Conservation (phyloP, 2,329 filamentous ascomycete genomes). For the Immersiporthe knoxdaviesiana region DNA sequence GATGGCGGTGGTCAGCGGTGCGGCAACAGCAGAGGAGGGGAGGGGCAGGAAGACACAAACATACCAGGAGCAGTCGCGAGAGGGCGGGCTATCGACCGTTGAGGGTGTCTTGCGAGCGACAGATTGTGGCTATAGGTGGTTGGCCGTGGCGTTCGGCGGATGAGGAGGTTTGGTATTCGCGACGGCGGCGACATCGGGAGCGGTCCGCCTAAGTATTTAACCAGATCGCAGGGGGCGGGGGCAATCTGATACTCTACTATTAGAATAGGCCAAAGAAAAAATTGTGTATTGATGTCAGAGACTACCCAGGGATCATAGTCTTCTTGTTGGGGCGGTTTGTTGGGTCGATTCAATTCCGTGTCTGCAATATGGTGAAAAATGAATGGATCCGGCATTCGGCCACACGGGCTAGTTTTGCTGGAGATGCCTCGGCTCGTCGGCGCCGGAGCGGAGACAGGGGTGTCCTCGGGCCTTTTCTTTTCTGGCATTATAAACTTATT, state of each 20-base stretch:
- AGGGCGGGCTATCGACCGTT: slow-evolving; percentile 18
- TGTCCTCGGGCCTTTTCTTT: background rate
- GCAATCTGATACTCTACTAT: background rate
- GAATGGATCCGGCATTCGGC: background rate
- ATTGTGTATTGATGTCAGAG: background rate
- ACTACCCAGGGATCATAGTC: background rate
- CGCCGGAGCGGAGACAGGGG: slow-evolving; percentile 12
- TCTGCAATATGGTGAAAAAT: background rate
- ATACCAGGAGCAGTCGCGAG: slow-evolving; percentile 33
- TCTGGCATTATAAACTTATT: no score
- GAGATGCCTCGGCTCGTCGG: slow-evolving; percentile 24
- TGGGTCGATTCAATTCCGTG: slow-evolving; percentile 1
- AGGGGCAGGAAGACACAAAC: background rate
- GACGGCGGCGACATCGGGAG: slow-evolving; percentile 23
- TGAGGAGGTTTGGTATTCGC: slow-evolving; percentile 13
- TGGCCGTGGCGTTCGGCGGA: slow-evolving; percentile 23
- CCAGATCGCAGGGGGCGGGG: slow-evolving; percentile 6
- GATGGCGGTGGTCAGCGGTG: slow-evolving; percentile 7
- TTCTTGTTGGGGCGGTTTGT: slow-evolving; percentile 24
- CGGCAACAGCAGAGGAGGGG: background rate
- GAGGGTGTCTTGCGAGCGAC: slow-evolving; percentile 8
- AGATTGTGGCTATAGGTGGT: background rate
- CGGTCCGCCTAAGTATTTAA: slow-evolving; percentile 5
- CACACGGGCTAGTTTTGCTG: slow-evolving; percentile 15
- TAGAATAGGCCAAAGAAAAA: background rate